Evolutionary conservation across 2,329 filamentous ascomycete species (phyloP).

Genomic region (Penicillium sp.): DNA sequence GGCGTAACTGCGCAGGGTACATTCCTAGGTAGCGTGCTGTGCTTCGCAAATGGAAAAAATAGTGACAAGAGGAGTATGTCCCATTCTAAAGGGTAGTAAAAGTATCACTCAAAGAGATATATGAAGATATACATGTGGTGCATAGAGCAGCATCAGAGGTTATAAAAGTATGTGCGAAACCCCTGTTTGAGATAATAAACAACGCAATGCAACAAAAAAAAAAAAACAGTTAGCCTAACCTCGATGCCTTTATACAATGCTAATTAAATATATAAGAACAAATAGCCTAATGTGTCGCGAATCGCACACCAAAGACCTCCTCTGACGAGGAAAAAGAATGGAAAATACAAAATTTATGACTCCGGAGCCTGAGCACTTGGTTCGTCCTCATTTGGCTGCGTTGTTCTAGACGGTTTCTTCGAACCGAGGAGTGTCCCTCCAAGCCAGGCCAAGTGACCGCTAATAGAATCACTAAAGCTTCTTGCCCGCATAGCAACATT

Average conservation of each 20-base stretch:
- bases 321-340: neutral
- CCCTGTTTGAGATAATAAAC: neutral
- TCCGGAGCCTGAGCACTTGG: neutral
- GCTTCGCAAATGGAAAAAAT: too few relatives aligned
- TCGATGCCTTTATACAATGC: conserved; percentile 7
- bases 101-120: neutral
- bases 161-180: neutral
- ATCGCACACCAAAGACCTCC: neutral
- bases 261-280: conserved; percentile 10
- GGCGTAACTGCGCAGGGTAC: too few relatives aligned
- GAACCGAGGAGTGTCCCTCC: conserved; percentile 28
- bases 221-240: neutral
- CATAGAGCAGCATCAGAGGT: neutral
- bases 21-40: too few relatives aligned
- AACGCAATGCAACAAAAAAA: neutral
- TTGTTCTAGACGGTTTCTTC: neutral
- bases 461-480: conserved; percentile 37
- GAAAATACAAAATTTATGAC: neutral
- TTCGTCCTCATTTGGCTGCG: neutral
- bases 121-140: neutral
- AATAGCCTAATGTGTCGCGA: neutral
- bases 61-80: too few relatives aligned
- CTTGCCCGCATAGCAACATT: conserved; percentile 26
- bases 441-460: conserved; percentile 32
- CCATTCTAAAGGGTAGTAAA: neutral